These are phyloP conservation scores for Boletus rufocinnamomeus DNA, from an alignment of 768 basidiomycete genomes.

Conservation along the genomic window DNA sequence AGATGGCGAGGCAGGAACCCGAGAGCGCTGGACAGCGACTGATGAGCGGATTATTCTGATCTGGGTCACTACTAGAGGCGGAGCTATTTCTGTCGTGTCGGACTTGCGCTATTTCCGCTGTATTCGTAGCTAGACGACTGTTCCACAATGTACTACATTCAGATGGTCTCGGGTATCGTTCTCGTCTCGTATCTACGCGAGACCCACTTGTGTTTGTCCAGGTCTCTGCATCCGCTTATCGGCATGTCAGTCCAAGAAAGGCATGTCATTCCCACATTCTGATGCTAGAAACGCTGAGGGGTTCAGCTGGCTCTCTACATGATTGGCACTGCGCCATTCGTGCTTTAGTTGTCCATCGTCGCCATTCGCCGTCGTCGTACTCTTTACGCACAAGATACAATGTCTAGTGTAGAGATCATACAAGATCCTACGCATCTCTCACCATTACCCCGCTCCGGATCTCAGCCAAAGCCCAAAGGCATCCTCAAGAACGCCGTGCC, in stretches of 20 bases:
- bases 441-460: conserved; percentile 60
- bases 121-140: not conserved
- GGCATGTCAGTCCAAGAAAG: conserved; percentile 15
- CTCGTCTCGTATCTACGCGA: not conserved
- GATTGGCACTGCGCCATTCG: conserved; percentile 3
- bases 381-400: conserved; percentile 9
- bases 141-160: not conserved
- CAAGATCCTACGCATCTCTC: conserved; percentile 46
- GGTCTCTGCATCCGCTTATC: not conserved
- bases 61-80: not conserved
- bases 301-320: conserved; percentile 9
- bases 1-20: conserved; percentile 98
- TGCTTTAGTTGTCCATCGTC: conserved; percentile 1
- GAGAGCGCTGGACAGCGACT: conserved; percentile 76
- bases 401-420: conserved; percentile 35
- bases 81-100: conserved; percentile 11
- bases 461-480: conserved; percentile 78
- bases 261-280: conserved; percentile 28
- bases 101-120: conserved; percentile 4
- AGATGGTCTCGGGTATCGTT: not conserved
- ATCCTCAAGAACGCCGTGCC: conserved; percentile 80
- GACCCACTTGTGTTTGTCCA: not conserved
- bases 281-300: conserved; percentile 12
- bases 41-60: conserved; percentile 55
- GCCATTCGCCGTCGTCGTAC: not conserved